These are phyloP conservation scores for Aspergillus amoenus DNA, from an alignment of 2,329 filamentous ascomycete genomes.

Conservation along the genomic window DNA sequence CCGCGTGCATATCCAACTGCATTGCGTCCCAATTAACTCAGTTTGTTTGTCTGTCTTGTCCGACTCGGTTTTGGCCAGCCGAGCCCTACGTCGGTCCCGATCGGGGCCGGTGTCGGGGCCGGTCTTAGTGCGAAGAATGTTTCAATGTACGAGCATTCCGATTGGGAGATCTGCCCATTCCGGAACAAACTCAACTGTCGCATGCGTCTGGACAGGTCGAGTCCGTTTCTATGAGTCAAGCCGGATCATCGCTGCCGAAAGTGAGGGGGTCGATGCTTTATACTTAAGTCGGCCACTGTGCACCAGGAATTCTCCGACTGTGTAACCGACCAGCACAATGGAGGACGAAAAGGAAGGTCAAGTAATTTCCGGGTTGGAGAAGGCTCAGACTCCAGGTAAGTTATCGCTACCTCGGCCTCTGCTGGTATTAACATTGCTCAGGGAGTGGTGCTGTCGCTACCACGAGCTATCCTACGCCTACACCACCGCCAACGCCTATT, in stretches of 20 bases:
- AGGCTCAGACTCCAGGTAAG: not conserved
- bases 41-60: not conserved
- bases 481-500: not conserved
- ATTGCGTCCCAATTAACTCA: no score
- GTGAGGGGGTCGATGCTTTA: not conserved
- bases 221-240: constrained; percentile 24
- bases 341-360: not conserved
- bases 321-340: not conserved
- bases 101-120: constrained; percentile 22
- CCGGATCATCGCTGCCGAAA: not conserved
- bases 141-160: not conserved
- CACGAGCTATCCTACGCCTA: not conserved
- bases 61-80: not conserved
- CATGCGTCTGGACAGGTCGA: constrained; percentile 10
- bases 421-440: not conserved
- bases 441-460: not conserved
- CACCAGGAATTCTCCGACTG: constrained; percentile 1
- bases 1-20: no score
- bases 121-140: constrained; percentile 1
- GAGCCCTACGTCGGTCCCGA: constrained; percentile 5
- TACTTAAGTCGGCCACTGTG: constrained; percentile 2
- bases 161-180: not conserved
- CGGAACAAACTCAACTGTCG: not conserved
- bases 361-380: not conserved
- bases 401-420: not conserved